A percentile compares a stretch with the other conserved stretches of the same genome.
Evolutionary conservation across 495 filamentous ascomycete species (phyloP).

Genomic region (Corynascus novoguineensis): DNA sequence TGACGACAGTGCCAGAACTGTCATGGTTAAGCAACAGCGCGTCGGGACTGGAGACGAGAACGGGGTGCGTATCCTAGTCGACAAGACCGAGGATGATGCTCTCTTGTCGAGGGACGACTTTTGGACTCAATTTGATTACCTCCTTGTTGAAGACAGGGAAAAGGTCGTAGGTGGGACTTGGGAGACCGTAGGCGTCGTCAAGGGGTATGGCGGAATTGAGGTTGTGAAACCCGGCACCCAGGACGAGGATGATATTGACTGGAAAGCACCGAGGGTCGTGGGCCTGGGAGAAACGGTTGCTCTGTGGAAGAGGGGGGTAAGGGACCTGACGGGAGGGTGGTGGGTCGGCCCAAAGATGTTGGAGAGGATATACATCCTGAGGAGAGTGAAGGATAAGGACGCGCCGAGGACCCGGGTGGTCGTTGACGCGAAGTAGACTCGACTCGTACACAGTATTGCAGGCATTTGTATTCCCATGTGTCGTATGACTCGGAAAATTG

Average conservation of each 20-base stretch:
- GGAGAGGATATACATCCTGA: conserved; percentile 54
- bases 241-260: conserved; percentile 21
- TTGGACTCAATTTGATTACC: conserved; percentile 80
- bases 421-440: conserved; percentile 5
- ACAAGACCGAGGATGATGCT: conserved; percentile 59
- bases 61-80: conserved; percentile 34
- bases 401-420: conserved; percentile 5
- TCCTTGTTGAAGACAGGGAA: conserved; percentile 62
- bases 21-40: not conserved
- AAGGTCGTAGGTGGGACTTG: conserved; percentile 54
- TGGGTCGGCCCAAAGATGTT: conserved; percentile 59
- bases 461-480: not conserved
- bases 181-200: conserved; percentile 62
- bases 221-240: conserved; percentile 48
- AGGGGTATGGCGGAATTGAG: conserved; percentile 66
- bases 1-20: not conserved
- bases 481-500: not conserved
- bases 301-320: conserved; percentile 28
- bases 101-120: conserved; percentile 58
- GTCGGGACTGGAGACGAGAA: not conserved
- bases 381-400: conserved; percentile 31
- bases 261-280: conserved; percentile 20
- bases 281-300: conserved; percentile 32
- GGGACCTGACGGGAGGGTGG: conserved; percentile 49
- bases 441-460: too few species aligned